Conservation (phyloP, 148 eudicot species). For the Cornus controversa region DNA sequence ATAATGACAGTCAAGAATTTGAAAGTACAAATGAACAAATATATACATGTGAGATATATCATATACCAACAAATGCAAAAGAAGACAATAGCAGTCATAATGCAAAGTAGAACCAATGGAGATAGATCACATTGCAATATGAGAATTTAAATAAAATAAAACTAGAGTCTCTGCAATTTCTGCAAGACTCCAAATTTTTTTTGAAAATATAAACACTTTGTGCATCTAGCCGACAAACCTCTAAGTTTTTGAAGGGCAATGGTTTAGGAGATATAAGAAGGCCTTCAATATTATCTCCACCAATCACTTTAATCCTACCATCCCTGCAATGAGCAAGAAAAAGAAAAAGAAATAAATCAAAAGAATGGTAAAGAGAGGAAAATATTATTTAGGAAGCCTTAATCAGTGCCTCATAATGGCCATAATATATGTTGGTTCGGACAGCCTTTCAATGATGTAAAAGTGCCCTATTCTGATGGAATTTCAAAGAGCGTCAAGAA, state of each 20-base stretch:
- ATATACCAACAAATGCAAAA: too few species aligned
- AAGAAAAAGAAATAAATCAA: slow-evolving; percentile 14
- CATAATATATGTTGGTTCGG: background rate
- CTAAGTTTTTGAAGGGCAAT: slow-evolving; percentile 69
- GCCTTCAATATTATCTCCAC: slow-evolving; percentile 84
- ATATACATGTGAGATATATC: background rate
- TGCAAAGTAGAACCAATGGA: background rate
- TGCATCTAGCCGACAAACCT: slow-evolving; percentile 47
- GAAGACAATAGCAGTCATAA: too few species aligned
- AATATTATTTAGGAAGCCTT: background rate
- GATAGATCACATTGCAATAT: background rate
- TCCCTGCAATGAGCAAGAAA: slow-evolving; percentile 54
- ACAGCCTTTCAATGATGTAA: slow-evolving; percentile 5
- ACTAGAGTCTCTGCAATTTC: background rate
- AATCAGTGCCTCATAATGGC: background rate
- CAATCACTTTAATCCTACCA: slow-evolving; percentile 92
- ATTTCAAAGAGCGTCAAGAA: background rate
- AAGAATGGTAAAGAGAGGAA: slow-evolving; percentile 5
- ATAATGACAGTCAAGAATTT: background rate
- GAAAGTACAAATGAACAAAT: background rate
- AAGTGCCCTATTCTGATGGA: background rate
- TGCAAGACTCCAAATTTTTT: background rate
- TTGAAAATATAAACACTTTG: background rate
- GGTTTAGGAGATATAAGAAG: slow-evolving; percentile 74
- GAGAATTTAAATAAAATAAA: background rate